Percentiles rank a stretch among this genome's conserved stretches.
These are phyloP conservation scores for Athelia sp. DNA, from an alignment of 1,284 basidiomycete species.

Conservation along the genomic window DNA sequence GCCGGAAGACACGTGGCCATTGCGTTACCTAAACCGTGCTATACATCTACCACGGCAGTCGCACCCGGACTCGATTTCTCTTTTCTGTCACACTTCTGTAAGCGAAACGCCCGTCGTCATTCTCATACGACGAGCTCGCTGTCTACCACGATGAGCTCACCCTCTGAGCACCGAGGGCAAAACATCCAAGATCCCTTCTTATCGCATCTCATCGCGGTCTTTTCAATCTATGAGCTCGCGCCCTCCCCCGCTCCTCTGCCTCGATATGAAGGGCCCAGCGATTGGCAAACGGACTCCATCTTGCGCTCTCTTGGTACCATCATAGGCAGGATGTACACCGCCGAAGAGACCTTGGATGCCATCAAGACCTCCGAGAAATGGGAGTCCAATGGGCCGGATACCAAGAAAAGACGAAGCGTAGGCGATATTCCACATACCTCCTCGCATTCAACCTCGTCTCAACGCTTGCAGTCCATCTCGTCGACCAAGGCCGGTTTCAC, in stretches of 20 bases:
- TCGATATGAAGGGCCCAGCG: conserved; percentile 49
- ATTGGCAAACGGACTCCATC: conserved; percentile 64
- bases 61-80: too few relatives aligned
- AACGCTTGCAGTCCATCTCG: conserved; percentile 11
- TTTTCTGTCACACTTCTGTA: too few relatives aligned
- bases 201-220: conserved; percentile 43
- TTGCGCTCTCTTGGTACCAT: conserved; percentile 50
- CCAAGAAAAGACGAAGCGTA: conserved; percentile 46
- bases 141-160: conserved; percentile 25
- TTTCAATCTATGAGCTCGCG: conserved; percentile 48
- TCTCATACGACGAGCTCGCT: conserved; percentile 6
- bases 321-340: conserved; percentile 54
- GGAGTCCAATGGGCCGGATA: conserved; percentile 31
- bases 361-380: conserved; percentile 34
- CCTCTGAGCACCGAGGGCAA: conserved; percentile 12
- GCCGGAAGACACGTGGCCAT: too few relatives aligned
- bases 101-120: too few relatives aligned
- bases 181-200: conserved; percentile 34
- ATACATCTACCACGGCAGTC: too few relatives aligned
- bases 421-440: conserved; percentile 29
- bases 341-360: conserved; percentile 43
- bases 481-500: conserved; percentile 6
- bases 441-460: conserved; percentile 10
- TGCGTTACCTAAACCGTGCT: too few relatives aligned
- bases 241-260: conserved; percentile 48